These are phyloP conservation scores for Botrytis fabae DNA, from an alignment of 2,329 filamentous ascomycete species.

Conservation along the genomic window DNA sequence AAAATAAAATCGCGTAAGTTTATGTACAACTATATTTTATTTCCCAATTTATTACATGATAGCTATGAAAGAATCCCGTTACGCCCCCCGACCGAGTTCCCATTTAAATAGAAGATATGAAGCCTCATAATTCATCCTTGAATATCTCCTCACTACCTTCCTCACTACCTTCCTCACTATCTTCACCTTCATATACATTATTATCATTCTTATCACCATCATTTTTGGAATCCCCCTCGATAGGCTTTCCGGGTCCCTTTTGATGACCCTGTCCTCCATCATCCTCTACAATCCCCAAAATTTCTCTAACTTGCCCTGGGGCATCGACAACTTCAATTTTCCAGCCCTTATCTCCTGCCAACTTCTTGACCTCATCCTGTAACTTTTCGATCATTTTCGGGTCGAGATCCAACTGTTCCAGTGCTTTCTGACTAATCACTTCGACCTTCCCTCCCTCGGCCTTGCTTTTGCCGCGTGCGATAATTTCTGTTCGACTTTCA, in stretches of 20 bases:
- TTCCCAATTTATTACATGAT: neutral
- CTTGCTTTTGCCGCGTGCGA: slow-evolving; percentile 33
- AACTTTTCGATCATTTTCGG: slow-evolving; percentile 68
- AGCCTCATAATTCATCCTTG: slow-evolving; percentile 51
- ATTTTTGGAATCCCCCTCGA: neutral
- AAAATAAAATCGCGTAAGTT: neutral
- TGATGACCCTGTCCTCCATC: slow-evolving; percentile 51
- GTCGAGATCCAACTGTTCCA: slow-evolving; percentile 60
- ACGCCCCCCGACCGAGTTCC: neutral
- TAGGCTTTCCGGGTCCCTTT: slow-evolving; percentile 45
- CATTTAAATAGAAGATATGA: neutral
- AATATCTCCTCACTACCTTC: slow-evolving; percentile 54
- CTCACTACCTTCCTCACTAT: slow-evolving; percentile 50
- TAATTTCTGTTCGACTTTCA: slow-evolving; percentile 49
- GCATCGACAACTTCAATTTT: slow-evolving; percentile 76
- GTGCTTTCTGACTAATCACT: slow-evolving; percentile 61
- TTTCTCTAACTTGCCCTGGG: slow-evolving; percentile 58
- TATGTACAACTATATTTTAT: neutral
- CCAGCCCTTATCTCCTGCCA: slow-evolving; percentile 74
- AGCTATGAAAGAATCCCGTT: neutral
- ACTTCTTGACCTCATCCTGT: slow-evolving; percentile 64
- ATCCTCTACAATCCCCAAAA: slow-evolving; percentile 67
- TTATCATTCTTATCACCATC: neutral
- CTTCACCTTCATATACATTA: slow-evolving; percentile 41
- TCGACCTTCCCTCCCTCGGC: slow-evolving; percentile 38